Percentiles rank a stretch among this genome's conserved stretches.
These are phyloP conservation scores for Telopea speciosissima DNA, from an alignment of 177 flowering plant species.

Conservation along the genomic window DNA sequence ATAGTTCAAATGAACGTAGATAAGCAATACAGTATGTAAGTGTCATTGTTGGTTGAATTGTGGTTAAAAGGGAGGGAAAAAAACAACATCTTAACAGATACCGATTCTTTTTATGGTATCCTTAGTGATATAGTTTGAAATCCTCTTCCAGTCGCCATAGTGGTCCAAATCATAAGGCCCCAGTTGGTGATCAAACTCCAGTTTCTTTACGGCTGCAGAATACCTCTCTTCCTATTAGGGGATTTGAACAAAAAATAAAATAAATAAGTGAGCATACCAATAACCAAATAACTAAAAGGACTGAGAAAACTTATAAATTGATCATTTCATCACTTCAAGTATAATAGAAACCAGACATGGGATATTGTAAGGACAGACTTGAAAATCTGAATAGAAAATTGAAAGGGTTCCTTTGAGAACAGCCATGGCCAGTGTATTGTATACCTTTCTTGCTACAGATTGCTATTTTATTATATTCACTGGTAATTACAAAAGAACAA, in stretches of 20 bases:
- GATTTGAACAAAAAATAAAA: neutral
- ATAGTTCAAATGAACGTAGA: neutral
- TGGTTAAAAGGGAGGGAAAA: neutral
- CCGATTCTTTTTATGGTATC: constrained; percentile 48
- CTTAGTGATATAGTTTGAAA: constrained; percentile 61
- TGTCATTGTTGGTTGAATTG: neutral
- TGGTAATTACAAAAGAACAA: no score
- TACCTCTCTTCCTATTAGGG: constrained; percentile 70
- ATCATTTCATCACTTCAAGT: neutral
- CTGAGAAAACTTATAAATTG: neutral
- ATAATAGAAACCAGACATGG: neutral
- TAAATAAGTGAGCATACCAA: neutral
- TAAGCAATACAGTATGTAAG: neutral
- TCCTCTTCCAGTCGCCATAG: constrained; percentile 64
- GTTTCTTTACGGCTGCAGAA: constrained; percentile 47
- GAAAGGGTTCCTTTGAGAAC: no score
- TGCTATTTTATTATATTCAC: no score
- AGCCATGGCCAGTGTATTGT: no score
- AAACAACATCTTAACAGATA: constrained; percentile 9
- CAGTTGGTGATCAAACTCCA: constrained; percentile 78
- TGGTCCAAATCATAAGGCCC: constrained; percentile 71
- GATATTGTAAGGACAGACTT: no score
- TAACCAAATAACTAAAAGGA: neutral
- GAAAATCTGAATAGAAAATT: no score
- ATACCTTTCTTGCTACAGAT: no score